Base-by-base conservation (phyloP, 192 early-diverging fungal species). In the Obelidium mucronatum region DNA sequence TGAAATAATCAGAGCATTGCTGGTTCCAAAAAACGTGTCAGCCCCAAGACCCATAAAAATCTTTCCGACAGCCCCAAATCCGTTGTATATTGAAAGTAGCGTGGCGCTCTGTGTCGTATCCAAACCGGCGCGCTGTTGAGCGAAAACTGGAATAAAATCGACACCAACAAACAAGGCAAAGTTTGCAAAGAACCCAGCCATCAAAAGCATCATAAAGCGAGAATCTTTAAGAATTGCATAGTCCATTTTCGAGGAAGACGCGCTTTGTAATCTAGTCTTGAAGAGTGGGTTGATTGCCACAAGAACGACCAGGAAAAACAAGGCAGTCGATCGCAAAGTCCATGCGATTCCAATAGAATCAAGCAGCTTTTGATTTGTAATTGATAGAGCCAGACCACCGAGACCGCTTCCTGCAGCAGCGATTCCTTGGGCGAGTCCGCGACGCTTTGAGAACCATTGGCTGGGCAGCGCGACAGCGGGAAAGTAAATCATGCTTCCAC, bases 371-470 rank as follows among this genome's bases (percentile, higher is more conserved):
- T 90, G 89, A 0, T 82, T 85, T 3, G 90, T 81, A 26, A 86
- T 86, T 0, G 90, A 82, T 26, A 94, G 81, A 55, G 80, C 84
- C 48, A 95, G 75, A 2, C 93, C 92, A 61, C 94, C 94, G 22
- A 93, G 44, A 44, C 93, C 92, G 33, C 89, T 83, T 0, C 93
- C 94, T 15, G 92, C 64, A 37, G 92, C 84, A n/a, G 92, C 90
- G 39, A 93, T 59, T 13, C 93, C 94, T 13, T 91, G 82, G 1
- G 94, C 94, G 36, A 94, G 55, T 0, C 90, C 90, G 3, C 91
- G 84, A 40, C 84, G 73, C 68, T 85, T 86, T 55, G 77, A 71
- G 75, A 93, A 94, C 91, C 91, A 96, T 73, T 94, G 91, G 2
- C 86, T 73, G 2, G 90, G 84, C 2, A 92, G 85, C 15, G 86